A percentile compares a stretch with the other conserved stretches of the same genome.
Evolutionary conservation across 192 early-diverging fungal species (phyloP).

Genomic region (Rhizophagus clarus): DNA sequence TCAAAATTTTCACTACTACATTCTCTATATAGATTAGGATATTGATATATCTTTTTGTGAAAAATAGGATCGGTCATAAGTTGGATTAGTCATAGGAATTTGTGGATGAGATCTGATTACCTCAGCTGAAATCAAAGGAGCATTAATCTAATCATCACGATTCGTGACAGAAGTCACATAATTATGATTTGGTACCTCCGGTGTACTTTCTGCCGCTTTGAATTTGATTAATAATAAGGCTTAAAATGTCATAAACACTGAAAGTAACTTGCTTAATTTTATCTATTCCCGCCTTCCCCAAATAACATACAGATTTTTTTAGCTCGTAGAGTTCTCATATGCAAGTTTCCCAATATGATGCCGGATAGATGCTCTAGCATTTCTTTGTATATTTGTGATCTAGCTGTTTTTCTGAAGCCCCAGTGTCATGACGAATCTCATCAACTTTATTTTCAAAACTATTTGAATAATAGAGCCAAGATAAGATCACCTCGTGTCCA

Average conservation of each 20-base stretch:
- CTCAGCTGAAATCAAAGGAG: too few species aligned
- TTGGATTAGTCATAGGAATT: too few species aligned
- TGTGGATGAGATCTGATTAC: too few species aligned
- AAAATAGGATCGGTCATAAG: too few species aligned
- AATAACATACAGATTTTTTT: slow-evolving; percentile 26
- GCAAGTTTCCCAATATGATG: background rate
- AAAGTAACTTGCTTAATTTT: slow-evolving; percentile 17
- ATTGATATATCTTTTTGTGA: too few species aligned
- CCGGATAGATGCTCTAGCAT: slow-evolving; percentile 18
- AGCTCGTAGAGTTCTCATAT: slow-evolving; percentile 10
- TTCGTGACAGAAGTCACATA: too few species aligned
- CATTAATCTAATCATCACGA: too few species aligned
- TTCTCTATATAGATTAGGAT: too few species aligned
- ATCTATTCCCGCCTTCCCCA: background rate
- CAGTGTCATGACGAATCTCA: slow-evolving; percentile 11
- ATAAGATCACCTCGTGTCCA: slow-evolving; percentile 20
- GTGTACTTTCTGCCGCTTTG: background rate
- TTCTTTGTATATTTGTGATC: slow-evolving; percentile 24
- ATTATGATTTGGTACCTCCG: too few species aligned
- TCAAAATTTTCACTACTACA: too few species aligned
- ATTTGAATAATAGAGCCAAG: slow-evolving; percentile 20
- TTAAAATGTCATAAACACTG: slow-evolving; percentile 13
- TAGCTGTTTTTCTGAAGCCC: slow-evolving; percentile 24
- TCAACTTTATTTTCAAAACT: slow-evolving; percentile 22
- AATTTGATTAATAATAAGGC: background rate